A percentile compares a stretch with the other conserved stretches of the same genome.
phyloP scores from a whole-genome alignment of 1,284 basidiomycete species.

The Cryptococcus floricola region DNA sequence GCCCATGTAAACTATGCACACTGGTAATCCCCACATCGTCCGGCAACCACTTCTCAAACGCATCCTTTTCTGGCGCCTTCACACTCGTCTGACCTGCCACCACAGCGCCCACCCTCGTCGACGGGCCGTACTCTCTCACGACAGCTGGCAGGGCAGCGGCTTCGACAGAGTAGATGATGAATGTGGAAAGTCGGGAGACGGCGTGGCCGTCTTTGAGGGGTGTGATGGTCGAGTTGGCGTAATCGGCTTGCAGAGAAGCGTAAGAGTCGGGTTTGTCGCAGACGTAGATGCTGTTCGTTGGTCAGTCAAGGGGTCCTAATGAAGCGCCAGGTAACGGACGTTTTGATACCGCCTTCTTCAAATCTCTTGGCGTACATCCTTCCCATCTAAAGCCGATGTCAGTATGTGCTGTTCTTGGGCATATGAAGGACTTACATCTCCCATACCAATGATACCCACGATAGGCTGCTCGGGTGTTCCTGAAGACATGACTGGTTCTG shows the following conservation, averaged over 20 bases:
- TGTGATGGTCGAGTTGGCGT: constrained; percentile 59
- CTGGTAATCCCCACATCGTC: constrained; percentile 84
- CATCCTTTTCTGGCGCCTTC: constrained; percentile 86
- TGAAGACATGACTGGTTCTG: neutral
- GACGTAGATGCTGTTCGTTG: constrained; percentile 68
- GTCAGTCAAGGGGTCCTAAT: neutral
- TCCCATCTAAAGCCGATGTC: constrained; percentile 65
- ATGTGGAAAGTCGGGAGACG: constrained; percentile 78
- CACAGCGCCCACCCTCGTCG: constrained; percentile 86
- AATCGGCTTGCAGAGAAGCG: constrained; percentile 61
- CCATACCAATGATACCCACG: constrained; percentile 87
- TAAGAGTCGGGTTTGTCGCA: constrained; percentile 82
- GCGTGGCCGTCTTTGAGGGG: constrained; percentile 74
- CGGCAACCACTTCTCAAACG: constrained; percentile 88
- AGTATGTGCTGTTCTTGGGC: neutral
- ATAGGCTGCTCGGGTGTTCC: constrained; percentile 56
- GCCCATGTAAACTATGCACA: constrained; percentile 92
- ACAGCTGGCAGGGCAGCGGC: constrained; percentile 82
- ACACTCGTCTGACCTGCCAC: constrained; percentile 96
- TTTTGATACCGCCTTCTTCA: constrained; percentile 74
- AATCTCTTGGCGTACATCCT: constrained; percentile 81
- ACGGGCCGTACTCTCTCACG: constrained; percentile 85
- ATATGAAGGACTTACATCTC: constrained; percentile 47
- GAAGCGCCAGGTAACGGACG: constrained; percentile 53
- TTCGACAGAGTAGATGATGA: constrained; percentile 90